Base-by-base conservation (phyloP, 2,329 filamentous ascomycete genomes). In the Tolypocladium capitatum region DNA sequence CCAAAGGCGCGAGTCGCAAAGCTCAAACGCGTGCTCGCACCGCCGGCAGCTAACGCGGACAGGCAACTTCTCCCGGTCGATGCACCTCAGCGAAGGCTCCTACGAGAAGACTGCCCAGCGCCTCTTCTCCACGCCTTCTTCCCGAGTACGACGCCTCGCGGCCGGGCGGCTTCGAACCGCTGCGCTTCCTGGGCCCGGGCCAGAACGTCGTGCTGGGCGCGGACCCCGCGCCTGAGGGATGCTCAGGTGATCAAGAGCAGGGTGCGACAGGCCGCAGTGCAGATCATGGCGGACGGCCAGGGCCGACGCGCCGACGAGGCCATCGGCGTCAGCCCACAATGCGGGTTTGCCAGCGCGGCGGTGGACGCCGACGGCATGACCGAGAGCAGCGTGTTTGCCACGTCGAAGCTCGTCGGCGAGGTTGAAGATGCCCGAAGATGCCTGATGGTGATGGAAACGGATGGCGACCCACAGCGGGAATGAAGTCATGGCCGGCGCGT, bases 321-420 rank as follows among this genome's bases (percentile, higher is more conserved):
- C 1, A 66, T 87, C 27, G 79, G 80, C 41, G 77, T 85, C 28
- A 83, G 78, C 59, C 81, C 82, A 3, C 81, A 86, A 67, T 84
- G 80, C 59, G 81, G 80, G 1, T 83, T 84, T 60, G 83, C 83
- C 4, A 84, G 79, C 55, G 81, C 86, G 56, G 74, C 78, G 16
- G 72, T 81, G 52, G 83, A 81, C 7, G 65, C 64, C 1, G 84
- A 87, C 58, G 71, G 75, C 34, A 73, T 86, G 56, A 77, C 75
- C 2, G 74, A 75, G 57, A 74, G 83, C 33, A 82, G 80, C 55
- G 86, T 86, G 83, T 73, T 80, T 63, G 76, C 73, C 57, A 87
- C 86, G 69, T 63, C 87, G 57, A 73, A 78, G 66, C 67, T 87
- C 49, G 83, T 86, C 31, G 74, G 79, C 49, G 71, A 77, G 45